A percentile compares a stretch with the other conserved stretches of the same genome.
These are phyloP conservation scores for Epichloe sibirici DNA, from an alignment of 2,329 filamentous ascomycete genomes.

Conservation along the genomic window DNA sequence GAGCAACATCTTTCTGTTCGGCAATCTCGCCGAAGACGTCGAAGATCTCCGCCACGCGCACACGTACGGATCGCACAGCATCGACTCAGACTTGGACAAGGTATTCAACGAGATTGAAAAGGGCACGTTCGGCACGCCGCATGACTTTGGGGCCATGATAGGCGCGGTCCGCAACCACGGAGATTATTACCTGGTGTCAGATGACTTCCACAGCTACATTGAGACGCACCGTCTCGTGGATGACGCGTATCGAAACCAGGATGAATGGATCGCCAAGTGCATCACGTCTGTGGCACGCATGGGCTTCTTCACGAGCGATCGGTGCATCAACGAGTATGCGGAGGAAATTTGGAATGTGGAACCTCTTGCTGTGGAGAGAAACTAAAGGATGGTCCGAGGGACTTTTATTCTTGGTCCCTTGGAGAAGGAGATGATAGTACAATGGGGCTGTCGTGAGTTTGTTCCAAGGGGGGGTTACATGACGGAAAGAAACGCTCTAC, in stretches of 20 bases:
- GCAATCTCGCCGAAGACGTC: conserved; percentile 89
- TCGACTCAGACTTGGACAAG: conserved; percentile 64
- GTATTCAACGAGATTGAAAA: conserved; percentile 77
- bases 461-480: neutral
- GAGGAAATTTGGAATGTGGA: conserved; percentile 97
- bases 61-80: conserved; percentile 65
- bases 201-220: conserved; percentile 93
- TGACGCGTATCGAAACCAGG: conserved; percentile 80
- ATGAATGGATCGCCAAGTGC: conserved; percentile 83
- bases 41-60: conserved; percentile 89
- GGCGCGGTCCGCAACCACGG: conserved; percentile 82
- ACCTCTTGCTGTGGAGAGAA: conserved; percentile 44
- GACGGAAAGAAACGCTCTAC: neutral
- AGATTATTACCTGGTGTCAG: conserved; percentile 94
- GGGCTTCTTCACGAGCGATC: conserved; percentile 94
- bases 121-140: conserved; percentile 68
- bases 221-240: conserved; percentile 87
- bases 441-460: neutral
- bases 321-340: conserved; percentile 95
- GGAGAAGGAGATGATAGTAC: neutral
- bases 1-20: conserved; percentile 97
- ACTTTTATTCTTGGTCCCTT: neutral
- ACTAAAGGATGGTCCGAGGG: neutral
- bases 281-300: conserved; percentile 84
- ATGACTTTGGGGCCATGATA: conserved; percentile 71